Percentiles rank a stretch among this genome's conserved stretches.
These are phyloP conservation scores for Leccinum pseudoinsigne DNA, from an alignment of 1,284 basidiomycete genomes.

Conservation along the genomic window DNA sequence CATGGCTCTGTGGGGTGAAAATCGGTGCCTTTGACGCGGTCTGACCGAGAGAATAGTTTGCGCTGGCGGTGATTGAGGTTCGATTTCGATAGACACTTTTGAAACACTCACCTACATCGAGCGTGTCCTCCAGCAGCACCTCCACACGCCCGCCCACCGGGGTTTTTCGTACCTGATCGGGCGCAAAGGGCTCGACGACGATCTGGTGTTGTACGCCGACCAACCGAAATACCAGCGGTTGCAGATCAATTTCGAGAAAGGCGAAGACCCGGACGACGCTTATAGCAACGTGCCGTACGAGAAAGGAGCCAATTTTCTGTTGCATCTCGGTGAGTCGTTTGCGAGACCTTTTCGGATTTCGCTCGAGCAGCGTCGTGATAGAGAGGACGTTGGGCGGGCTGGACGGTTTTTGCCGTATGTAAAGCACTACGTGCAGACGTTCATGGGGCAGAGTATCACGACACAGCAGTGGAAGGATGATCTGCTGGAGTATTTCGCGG, in stretches of 20 bases:
- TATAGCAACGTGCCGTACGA: conserved; percentile 74
- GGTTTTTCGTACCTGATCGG: conserved; percentile 84
- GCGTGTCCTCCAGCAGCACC: conserved; percentile 72
- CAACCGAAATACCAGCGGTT: conserved; percentile 81
- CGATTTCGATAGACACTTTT: not conserved
- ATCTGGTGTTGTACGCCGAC: conserved; percentile 53
- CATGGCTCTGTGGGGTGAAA: conserved; percentile 98
- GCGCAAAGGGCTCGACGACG: conserved; percentile 70
- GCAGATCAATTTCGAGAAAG: conserved; percentile 80
- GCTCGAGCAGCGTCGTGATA: conserved; percentile 21
- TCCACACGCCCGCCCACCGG: conserved; percentile 80
- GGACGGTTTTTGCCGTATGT: conserved; percentile 83
- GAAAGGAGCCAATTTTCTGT: conserved; percentile 73
- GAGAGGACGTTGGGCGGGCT: conserved; percentile 87
- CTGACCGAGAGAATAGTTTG: conserved; percentile 92
- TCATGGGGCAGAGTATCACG: conserved; percentile 82
- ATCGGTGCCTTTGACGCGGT: conserved; percentile 97
- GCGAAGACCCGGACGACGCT: conserved; percentile 88
- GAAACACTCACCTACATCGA: conserved; percentile 78
- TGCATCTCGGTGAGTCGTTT: conserved; percentile 53
- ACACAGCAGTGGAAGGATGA: conserved; percentile 90
- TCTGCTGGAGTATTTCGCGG: conserved; percentile 77
- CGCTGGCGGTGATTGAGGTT: conserved; percentile 50
- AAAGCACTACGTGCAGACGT: conserved; percentile 78
- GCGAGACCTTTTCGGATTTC: not conserved